Conservation (phyloP, 2,329 filamentous ascomycete species). For the Keithomyces neogunnii region DNA sequence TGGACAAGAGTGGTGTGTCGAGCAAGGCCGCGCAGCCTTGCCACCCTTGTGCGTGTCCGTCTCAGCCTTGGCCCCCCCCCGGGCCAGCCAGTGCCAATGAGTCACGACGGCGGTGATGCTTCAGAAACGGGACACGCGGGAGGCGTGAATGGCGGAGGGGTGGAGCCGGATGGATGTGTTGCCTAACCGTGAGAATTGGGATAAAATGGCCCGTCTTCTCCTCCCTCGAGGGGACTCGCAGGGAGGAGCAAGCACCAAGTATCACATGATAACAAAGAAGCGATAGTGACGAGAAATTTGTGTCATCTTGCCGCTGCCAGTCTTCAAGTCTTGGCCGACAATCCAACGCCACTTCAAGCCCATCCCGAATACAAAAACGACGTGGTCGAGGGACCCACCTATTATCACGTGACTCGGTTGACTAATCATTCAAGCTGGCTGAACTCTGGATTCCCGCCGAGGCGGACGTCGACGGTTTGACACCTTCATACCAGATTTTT, state of each 20-base stretch:
- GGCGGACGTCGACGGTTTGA: slow-evolving; percentile 6
- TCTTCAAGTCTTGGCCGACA: background rate
- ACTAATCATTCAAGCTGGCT: slow-evolving; percentile 5
- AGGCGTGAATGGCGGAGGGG: background rate
- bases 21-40: background rate
- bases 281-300: background rate
- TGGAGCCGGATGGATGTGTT: background rate
- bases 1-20: background rate
- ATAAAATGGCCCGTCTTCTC: too few relatives aligned
- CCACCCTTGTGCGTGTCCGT: background rate
- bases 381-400: background rate
- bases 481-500: slow-evolving; percentile 19
- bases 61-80: background rate
- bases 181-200: background rate
- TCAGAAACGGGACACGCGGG: background rate
- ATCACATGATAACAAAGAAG: background rate
- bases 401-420: slow-evolving; percentile 2
- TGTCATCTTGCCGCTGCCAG: too few relatives aligned
- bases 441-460: slow-evolving; percentile 7
- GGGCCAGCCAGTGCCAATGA: background rate
- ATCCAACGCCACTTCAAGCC: background rate
- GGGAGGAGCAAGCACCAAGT: background rate
- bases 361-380: background rate
- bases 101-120: background rate
- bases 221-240: background rate